These are phyloP conservation scores for Vitis hybrid DNA, from an alignment of 177 flowering plant species.

Conservation along the genomic window DNA sequence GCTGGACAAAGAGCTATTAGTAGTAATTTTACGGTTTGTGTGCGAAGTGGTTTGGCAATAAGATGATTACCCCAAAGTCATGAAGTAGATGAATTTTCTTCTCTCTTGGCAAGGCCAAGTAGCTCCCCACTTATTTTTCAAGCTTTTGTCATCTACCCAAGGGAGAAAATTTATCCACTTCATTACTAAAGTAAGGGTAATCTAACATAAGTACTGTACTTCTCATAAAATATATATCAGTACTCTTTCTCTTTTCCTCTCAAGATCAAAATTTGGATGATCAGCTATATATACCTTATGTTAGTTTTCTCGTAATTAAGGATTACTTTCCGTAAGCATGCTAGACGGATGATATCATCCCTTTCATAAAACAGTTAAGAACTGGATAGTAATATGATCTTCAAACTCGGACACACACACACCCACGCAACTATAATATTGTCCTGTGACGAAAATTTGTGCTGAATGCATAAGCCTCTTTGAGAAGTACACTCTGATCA, in stretches of 20 bases:
- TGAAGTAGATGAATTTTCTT: slow-evolving; percentile 61
- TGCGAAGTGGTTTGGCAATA: slow-evolving; percentile 6
- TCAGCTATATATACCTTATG: no score
- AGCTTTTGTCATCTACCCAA: slow-evolving; percentile 12
- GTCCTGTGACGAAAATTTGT: no score
- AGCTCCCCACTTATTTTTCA: neutral
- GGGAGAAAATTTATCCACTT: slow-evolving; percentile 64
- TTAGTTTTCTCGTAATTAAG: no score
- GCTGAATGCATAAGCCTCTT: no score
- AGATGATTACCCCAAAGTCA: slow-evolving; percentile 23
- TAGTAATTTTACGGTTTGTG: slow-evolving; percentile 6
- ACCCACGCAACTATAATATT: no score
- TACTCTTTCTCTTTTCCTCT: neutral
- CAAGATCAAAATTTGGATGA: no score
- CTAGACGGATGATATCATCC: no score
- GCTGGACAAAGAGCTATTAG: slow-evolving; percentile 23
- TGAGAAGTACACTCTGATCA: no score
- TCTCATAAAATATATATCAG: neutral
- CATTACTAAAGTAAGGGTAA: slow-evolving; percentile 32
- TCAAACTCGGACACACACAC: no score
- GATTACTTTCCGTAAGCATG: no score
- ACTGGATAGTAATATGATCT: no score
- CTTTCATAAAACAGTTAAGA: no score
- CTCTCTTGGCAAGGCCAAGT: neutral
- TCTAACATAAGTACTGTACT: neutral